Conservation (phyloP, 768 basidiomycete genomes). For the Termitomyces sp. region DNA sequence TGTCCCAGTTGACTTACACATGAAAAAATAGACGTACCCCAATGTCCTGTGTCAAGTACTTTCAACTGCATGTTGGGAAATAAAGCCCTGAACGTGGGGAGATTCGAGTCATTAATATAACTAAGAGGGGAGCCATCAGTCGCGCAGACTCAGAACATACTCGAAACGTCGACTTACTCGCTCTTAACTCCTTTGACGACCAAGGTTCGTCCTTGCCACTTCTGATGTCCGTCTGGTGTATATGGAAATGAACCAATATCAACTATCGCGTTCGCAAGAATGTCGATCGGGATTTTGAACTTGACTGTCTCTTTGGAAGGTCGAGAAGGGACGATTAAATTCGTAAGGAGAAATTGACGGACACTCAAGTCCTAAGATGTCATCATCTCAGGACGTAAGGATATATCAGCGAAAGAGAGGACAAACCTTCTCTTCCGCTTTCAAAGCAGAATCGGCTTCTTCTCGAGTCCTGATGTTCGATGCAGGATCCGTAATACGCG, state of each 20-base stretch:
- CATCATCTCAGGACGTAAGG: not conserved
- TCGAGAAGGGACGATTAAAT: conserved; percentile 31
- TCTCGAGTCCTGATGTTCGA: conserved; percentile 45
- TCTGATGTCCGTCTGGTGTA: conserved; percentile 19
- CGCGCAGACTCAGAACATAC: not conserved
- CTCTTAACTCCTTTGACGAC: conserved; percentile 74
- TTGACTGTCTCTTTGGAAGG: conserved; percentile 24
- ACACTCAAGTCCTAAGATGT: conserved; percentile 50
- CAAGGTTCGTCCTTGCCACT: conserved; percentile 36
- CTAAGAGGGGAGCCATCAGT: conserved; percentile 24
- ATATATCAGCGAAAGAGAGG: not conserved
- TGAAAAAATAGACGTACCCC: conserved; percentile 43
- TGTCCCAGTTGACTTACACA: not conserved
- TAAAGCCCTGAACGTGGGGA: conserved; percentile 49
- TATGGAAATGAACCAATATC: conserved; percentile 76
- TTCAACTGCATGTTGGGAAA: conserved; percentile 65
- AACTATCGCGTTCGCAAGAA: conserved; percentile 48
- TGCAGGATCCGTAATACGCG: conserved; percentile 47
- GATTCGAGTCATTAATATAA: conserved; percentile 66
- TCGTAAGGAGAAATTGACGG: conserved; percentile 77
- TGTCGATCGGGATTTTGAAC: conserved; percentile 41
- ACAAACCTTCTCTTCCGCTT: conserved; percentile 52
- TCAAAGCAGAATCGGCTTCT: conserved; percentile 59
- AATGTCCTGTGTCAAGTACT: conserved; percentile 68
- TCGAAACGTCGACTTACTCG: conserved; percentile 34